phyloP scores from a whole-genome alignment of 176 grass and related monocot genomes.

The Oryza australiensis region DNA sequence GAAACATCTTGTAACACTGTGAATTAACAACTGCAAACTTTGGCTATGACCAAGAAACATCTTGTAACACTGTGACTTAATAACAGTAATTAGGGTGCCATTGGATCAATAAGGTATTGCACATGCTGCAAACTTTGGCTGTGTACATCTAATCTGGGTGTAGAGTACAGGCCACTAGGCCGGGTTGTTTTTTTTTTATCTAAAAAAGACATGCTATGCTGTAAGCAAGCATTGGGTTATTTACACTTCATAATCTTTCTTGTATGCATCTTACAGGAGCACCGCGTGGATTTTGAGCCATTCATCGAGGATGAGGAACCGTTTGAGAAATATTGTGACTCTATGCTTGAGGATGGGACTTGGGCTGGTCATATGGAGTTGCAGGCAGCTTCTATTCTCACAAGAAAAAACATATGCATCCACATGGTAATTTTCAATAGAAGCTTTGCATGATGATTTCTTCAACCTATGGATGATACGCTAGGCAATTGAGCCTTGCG shows the following conservation, averaged over 20 bases:
- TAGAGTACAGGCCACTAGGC: no score
- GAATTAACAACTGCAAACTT: no score
- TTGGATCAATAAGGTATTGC: neutral
- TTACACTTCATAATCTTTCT: conserved; percentile 9
- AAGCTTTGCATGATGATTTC: neutral
- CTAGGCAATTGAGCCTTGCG: neutral
- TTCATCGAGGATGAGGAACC: conserved; percentile 93
- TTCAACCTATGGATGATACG: neutral
- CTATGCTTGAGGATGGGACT: conserved; percentile 85
- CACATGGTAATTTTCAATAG: conserved; percentile 59
- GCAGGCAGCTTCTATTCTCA: conserved; percentile 89
- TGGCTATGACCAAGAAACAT: no score
- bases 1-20: neutral
- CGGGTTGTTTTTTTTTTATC: no score
- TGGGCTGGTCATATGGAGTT: conserved; percentile 97
- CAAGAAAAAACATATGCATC: conserved; percentile 84
- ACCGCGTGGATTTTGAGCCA: conserved; percentile 82
- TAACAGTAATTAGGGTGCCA: neutral
- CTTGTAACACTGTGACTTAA: no score
- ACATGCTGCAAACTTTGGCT: no score
- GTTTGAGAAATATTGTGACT: conserved; percentile 80
- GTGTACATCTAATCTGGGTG: no score
- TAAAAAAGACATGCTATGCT: neutral
- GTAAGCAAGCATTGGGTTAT: neutral
- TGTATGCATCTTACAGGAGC: conserved; percentile 42